Evolutionary conservation across 306 rosid genomes (phyloP).

Genomic region (Ammopiptanthus mongolicus): DNA sequence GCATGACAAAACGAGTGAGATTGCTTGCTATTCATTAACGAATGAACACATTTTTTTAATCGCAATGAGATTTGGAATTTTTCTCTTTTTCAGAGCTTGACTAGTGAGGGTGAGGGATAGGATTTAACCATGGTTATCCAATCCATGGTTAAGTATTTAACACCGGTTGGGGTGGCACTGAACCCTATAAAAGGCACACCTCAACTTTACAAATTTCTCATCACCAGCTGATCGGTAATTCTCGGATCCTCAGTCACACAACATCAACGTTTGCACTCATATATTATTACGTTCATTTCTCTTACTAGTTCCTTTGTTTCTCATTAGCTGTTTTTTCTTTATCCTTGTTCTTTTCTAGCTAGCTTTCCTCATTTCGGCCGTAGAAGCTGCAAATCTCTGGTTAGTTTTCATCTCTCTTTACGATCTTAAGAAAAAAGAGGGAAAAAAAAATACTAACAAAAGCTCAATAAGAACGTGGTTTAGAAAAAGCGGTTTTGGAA

Average conservation of each 20-base stretch:
- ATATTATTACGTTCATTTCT: conserved; percentile 17
- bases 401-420: neutral
- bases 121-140: conserved; percentile 35
- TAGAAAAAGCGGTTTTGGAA: no score
- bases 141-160: neutral
- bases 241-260: neutral
- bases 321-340: neutral
- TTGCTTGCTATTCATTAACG: neutral
- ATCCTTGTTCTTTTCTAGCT: neutral
- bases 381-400: conserved; percentile 22
- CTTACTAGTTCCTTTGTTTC: neutral
- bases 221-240: neutral
- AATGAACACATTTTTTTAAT: neutral
- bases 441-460: no score
- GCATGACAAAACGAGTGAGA: neutral
- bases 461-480: no score
- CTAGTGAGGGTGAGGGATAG: conserved; percentile 28
- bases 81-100: conserved; percentile 6
- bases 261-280: neutral
- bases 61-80: conserved; percentile 3
- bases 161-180: conserved; percentile 22
- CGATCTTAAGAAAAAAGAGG: neutral
- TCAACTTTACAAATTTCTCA: neutral
- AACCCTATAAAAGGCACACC: conserved; percentile 42
- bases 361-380: neutral